Evolutionary conservation across 805 yeast species (phyloP).

Genomic region (Yarrowia deformans): DNA sequence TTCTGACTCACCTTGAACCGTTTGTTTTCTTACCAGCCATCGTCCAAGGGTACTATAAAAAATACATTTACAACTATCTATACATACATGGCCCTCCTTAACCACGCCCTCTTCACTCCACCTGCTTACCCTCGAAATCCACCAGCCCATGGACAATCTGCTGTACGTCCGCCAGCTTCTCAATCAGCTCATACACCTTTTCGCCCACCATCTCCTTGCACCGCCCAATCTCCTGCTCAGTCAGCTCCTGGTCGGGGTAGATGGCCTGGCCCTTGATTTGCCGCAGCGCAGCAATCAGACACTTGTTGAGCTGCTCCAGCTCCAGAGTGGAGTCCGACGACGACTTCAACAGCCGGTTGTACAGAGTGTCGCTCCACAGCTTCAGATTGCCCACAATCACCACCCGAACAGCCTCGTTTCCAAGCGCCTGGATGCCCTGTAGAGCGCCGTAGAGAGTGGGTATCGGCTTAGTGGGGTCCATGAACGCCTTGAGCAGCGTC

Average conservation of each 20-base stretch:
- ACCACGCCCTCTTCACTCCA: not conserved
- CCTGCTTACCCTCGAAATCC: slow-evolving; percentile 15
- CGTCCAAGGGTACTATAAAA: too few relatives aligned
- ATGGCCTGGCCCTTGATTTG: slow-evolving; percentile 51
- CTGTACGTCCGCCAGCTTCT: slow-evolving; percentile 22
- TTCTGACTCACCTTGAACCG: too few relatives aligned
- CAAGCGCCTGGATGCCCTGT: slow-evolving; percentile 81
- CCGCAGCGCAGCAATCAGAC: slow-evolving; percentile 63
- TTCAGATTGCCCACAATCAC: slow-evolving; percentile 82
- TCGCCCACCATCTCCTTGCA: slow-evolving; percentile 56
- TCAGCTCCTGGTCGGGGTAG: slow-evolving; percentile 60
- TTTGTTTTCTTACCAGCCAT: too few relatives aligned
- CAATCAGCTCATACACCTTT: slow-evolving; percentile 44
- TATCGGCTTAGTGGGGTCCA: slow-evolving; percentile 80
- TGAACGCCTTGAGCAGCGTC: slow-evolving; percentile 86
- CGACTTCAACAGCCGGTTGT: slow-evolving; percentile 22
- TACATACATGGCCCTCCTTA: not conserved
- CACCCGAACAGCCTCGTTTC: slow-evolving; percentile 85
- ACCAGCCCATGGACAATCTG: slow-evolving; percentile 29
- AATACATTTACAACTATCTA: not conserved
- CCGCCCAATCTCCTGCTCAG: slow-evolving; percentile 55
- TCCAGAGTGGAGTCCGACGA: slow-evolving; percentile 49
- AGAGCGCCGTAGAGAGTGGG: slow-evolving; percentile 95
- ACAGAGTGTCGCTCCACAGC: slow-evolving; percentile 62
- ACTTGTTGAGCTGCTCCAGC: slow-evolving; percentile 57